phyloP scores from a whole-genome alignment of 83 land plant species.

The Thuja plicata region DNA sequence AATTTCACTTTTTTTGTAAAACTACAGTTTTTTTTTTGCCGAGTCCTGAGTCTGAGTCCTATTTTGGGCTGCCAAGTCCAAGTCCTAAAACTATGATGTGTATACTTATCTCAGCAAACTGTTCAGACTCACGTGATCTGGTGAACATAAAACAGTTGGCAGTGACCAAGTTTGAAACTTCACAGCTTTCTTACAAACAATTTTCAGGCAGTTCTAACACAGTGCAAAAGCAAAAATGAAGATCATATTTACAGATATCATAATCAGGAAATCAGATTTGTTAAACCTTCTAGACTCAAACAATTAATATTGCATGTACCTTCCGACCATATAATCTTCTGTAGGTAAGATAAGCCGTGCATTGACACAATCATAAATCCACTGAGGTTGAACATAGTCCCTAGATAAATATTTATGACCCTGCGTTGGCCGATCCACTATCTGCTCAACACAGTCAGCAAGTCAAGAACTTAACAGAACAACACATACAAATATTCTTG shows the following conservation, averaged over 20 bases:
- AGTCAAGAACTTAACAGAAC: conserved; percentile 4
- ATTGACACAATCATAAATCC: conserved; percentile 95
- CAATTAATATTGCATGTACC: conserved; percentile 37
- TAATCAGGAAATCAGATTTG: background rate
- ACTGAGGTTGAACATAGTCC: conserved; percentile 96
- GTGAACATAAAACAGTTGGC: background rate
- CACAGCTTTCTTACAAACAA: background rate
- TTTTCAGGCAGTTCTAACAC: background rate
- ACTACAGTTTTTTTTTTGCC: too few relatives aligned
- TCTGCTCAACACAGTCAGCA: conserved; percentile 43
- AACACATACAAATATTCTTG: background rate
- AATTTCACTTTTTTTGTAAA: too few relatives aligned
- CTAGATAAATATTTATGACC: conserved; percentile 78
- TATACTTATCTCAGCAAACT: background rate
- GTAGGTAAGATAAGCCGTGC: conserved; percentile 74
- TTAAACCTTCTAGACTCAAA: background rate
- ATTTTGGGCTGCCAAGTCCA: too few relatives aligned
- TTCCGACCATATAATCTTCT: conserved; percentile 73
- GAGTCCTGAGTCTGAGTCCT: too few relatives aligned
- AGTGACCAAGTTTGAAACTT: background rate
- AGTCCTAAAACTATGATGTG: too few relatives aligned
- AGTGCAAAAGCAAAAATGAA: background rate
- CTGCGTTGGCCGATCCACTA: conserved; percentile 92
- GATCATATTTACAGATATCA: background rate
- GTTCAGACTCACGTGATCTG: background rate